phyloP scores from a whole-genome alignment of 2,329 filamentous ascomycete species.

The Stagonosporopsis cucurbitacearum region DNA sequence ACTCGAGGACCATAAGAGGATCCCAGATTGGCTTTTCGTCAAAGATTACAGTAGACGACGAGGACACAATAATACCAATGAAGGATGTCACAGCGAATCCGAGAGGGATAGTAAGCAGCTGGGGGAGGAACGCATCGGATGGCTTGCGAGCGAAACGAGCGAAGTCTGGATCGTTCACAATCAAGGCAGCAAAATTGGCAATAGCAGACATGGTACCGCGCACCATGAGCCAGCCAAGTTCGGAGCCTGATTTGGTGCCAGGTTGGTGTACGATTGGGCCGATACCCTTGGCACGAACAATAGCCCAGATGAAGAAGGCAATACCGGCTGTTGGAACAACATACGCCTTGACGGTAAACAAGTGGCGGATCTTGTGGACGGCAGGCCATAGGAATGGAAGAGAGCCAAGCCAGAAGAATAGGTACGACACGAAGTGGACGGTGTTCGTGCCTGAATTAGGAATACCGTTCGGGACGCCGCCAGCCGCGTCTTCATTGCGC shows the following conservation, averaged over 20 bases:
- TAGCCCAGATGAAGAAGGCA: constrained; percentile 85
- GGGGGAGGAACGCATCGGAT: constrained; percentile 78
- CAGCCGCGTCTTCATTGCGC: constrained; percentile 50
- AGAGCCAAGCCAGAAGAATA: constrained; percentile 83
- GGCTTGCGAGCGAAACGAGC: constrained; percentile 81
- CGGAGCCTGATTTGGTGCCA: constrained; percentile 67
- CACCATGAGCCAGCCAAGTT: constrained; percentile 81
- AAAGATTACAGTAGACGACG: constrained; percentile 54
- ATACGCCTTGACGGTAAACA: constrained; percentile 89
- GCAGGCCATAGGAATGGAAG: constrained; percentile 89
- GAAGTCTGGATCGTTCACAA: constrained; percentile 82
- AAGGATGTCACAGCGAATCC: constrained; percentile 74
- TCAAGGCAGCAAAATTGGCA: constrained; percentile 88
- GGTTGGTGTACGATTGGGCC: constrained; percentile 81
- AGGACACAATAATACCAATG: constrained; percentile 66
- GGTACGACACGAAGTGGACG: constrained; percentile 78
- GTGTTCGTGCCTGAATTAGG: constrained; percentile 74
- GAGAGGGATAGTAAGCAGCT: constrained; percentile 64
- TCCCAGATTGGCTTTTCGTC: constrained; percentile 52
- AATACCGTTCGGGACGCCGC: constrained; percentile 71
- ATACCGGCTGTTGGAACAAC: constrained; percentile 84
- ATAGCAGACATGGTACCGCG: constrained; percentile 88
- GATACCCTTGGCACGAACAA: constrained; percentile 80
- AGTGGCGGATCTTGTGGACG: constrained; percentile 84
- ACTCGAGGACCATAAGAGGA: constrained; percentile 50